Evolutionary conservation across 805 yeast genomes (phyloP).

Genomic region (Kodamaea hsintzibuensis): DNA sequence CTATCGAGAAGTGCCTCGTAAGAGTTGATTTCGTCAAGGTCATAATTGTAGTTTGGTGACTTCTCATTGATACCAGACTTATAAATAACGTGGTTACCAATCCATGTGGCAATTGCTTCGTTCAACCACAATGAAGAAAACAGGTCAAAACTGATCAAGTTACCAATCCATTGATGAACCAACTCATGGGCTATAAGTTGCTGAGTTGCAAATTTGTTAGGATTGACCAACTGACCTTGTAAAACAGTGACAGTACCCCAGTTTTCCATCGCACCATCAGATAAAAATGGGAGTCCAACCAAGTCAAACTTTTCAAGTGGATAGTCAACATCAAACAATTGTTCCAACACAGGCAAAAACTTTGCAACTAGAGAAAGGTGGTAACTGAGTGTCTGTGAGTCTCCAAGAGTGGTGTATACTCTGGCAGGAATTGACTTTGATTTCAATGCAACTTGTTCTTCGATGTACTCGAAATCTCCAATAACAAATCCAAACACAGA

Average conservation of each 20-base stretch:
- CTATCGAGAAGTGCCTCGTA: slow-evolving; percentile 34
- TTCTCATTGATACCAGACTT: slow-evolving; percentile 18
- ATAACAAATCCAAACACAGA: slow-evolving; percentile 67
- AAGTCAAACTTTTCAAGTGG: slow-evolving; percentile 70
- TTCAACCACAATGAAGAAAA: slow-evolving; percentile 60
- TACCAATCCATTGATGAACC: slow-evolving; percentile 82
- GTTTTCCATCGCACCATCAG: slow-evolving; percentile 82
- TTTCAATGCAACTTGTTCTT: slow-evolving; percentile 17
- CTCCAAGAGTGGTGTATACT: slow-evolving; percentile 57
- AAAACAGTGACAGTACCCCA: slow-evolving; percentile 68
- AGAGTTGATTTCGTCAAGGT: slow-evolving; percentile 11
- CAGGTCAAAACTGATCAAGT: slow-evolving; percentile 51
- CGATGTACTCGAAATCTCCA: slow-evolving; percentile 64
- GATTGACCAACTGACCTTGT: slow-evolving; percentile 42
- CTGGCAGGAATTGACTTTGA: slow-evolving; percentile 20
- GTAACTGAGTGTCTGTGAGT: slow-evolving; percentile 45
- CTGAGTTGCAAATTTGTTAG: slow-evolving; percentile 32
- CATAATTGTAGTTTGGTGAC: slow-evolving; percentile 12
- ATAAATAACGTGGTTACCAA: slow-evolving; percentile 51
- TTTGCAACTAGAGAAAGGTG: slow-evolving; percentile 50
- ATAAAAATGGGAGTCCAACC: slow-evolving; percentile 65
- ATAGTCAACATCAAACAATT: slow-evolving; percentile 44
- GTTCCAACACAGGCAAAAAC: slow-evolving; percentile 49
- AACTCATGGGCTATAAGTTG: slow-evolving; percentile 71
- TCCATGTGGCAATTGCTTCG: slow-evolving; percentile 77